Conservation (phyloP, 2,329 filamentous ascomycete genomes). For the Botrytis deweyae region DNA sequence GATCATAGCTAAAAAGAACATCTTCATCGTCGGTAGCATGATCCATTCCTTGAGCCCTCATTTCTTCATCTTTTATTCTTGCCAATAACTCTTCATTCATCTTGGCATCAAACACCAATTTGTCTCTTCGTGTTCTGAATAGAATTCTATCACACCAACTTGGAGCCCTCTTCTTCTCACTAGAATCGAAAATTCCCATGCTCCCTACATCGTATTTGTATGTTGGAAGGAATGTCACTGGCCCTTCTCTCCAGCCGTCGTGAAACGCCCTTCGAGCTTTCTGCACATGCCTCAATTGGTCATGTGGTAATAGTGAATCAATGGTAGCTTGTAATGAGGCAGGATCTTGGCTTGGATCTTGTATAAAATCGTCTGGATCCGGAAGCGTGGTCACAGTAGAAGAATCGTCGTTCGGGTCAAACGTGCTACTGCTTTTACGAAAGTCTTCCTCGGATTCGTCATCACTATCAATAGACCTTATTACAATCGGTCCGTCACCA, state of each 20-base stretch:
- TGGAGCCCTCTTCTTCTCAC: slow-evolving; percentile 87
- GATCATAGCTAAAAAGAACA: slow-evolving; percentile 88
- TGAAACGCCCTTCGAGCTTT: slow-evolving; percentile 76
- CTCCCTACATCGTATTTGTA: slow-evolving; percentile 99
- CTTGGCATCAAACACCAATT: slow-evolving; percentile 62
- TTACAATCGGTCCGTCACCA: slow-evolving; percentile 53
- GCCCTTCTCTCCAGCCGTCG: slow-evolving; percentile 88
- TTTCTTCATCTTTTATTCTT: slow-evolving; percentile 75
- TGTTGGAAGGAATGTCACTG: slow-evolving; percentile 84
- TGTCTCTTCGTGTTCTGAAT: slow-evolving; percentile 74
- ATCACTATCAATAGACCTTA: slow-evolving; percentile 44
- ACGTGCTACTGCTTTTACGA: slow-evolving; percentile 29
- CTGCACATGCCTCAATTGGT: slow-evolving; percentile 78
- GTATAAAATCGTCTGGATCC: slow-evolving; percentile 64
- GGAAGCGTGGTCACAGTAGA: slow-evolving; percentile 47
- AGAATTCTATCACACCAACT: slow-evolving; percentile 97
- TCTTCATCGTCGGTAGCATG: slow-evolving; percentile 73
- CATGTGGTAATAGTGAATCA: slow-evolving; percentile 81
- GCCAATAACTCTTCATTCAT: slow-evolving; percentile 64
- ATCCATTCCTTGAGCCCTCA: slow-evolving; percentile 77
- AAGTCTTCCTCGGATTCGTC: slow-evolving; percentile 44
- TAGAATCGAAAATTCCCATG: slow-evolving; percentile 87
- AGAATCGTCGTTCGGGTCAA: slow-evolving; percentile 40
- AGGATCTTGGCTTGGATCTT: slow-evolving; percentile 74
- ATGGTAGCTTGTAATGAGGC: slow-evolving; percentile 86